Evolutionary conservation across 2,329 filamentous ascomycete species (phyloP).

Genomic region (Lecanicillium sp.): DNA sequence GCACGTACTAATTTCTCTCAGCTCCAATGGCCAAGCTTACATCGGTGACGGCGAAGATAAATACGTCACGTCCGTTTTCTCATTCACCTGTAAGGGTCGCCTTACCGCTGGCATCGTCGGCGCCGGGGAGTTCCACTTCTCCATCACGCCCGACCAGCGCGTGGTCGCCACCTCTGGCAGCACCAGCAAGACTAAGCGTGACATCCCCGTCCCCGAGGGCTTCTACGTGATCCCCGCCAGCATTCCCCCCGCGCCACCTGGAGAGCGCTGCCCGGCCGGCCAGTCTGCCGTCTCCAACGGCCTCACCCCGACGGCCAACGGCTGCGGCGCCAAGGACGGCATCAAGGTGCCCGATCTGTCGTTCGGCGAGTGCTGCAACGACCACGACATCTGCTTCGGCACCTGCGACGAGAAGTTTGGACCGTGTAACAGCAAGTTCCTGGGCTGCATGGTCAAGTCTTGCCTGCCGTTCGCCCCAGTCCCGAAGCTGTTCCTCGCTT

Average conservation of each 20-base stretch:
- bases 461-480: background rate
- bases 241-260: background rate
- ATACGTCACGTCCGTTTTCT: conserved; percentile 7
- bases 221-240: conserved; percentile 4
- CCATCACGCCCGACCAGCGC: conserved; percentile 3
- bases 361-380: conserved; percentile 12
- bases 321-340: conserved; percentile 11
- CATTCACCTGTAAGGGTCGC: conserved; percentile 5
- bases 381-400: conserved; percentile 9
- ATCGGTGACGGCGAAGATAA: background rate
- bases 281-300: conserved; percentile 4
- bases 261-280: conserved; percentile 3
- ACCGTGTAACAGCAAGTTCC: conserved; percentile 6
- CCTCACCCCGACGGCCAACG: conserved; percentile 5
- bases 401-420: conserved; percentile 8
- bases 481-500: background rate
- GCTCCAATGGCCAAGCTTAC: conserved; percentile 10
- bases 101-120: conserved; percentile 4
- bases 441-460: conserved; percentile 6
- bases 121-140: conserved; percentile 6
- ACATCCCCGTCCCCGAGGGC: conserved; percentile 9
- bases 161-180: background rate
- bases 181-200: background rate
- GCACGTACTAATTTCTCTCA: background rate
- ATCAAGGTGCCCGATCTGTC: conserved; percentile 6